These are phyloP conservation scores for Leccinum broughii DNA, from an alignment of 768 basidiomycete species.

Conservation along the genomic window DNA sequence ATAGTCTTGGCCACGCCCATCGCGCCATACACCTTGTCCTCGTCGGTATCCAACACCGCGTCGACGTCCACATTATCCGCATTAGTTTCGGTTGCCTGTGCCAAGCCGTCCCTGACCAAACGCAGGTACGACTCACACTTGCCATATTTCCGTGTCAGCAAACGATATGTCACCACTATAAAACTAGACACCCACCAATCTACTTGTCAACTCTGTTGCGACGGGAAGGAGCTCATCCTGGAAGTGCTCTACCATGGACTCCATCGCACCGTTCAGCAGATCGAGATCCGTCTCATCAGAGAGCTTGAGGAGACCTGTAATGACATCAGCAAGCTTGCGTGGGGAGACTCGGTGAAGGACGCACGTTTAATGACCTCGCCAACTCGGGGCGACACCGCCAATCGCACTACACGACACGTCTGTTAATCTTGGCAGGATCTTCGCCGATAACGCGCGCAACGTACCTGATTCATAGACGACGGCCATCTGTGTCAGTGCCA, in stretches of 20 bases:
- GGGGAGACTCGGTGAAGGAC: constrained; percentile 7
- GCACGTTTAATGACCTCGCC: constrained; percentile 86
- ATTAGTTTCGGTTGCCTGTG: constrained; percentile 50
- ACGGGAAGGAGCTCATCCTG: constrained; percentile 73
- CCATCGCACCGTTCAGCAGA: constrained; percentile 79
- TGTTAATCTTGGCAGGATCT: neutral
- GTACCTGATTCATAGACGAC: constrained; percentile 60
- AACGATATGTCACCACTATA: neutral
- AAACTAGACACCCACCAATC: constrained; percentile 54
- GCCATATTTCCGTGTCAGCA: neutral
- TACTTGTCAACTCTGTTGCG: constrained; percentile 61
- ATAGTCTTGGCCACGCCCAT: constrained; percentile 90
- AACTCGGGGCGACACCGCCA: constrained; percentile 70
- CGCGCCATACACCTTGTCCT: constrained; percentile 84
- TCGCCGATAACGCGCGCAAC: constrained; percentile 14
- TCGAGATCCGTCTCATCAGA: constrained; percentile 92
- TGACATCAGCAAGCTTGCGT: neutral
- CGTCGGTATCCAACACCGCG: constrained; percentile 40
- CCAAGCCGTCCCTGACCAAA: constrained; percentile 66
- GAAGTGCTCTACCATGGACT: constrained; percentile 84
- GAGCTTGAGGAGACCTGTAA: constrained; percentile 76
- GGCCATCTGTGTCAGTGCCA: constrained; percentile 80
- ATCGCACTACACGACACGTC: constrained; percentile 50
- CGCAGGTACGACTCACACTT: constrained; percentile 85
- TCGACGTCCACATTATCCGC: constrained; percentile 56